phyloP scores from a whole-genome alignment of 208 protist species.

The Acanthamoeba royreba region DNA sequence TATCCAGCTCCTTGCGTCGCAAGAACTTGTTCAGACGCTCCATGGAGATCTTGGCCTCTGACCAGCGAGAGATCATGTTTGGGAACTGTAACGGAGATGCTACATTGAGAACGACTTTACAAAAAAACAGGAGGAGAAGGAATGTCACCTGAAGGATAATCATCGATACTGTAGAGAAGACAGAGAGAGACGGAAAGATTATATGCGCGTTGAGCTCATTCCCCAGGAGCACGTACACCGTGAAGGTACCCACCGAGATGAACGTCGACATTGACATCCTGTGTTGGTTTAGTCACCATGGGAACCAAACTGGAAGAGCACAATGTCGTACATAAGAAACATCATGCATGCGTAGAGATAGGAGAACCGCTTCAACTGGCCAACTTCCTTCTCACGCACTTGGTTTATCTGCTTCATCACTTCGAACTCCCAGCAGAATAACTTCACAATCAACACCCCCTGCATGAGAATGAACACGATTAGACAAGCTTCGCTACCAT shows the following conservation, averaged over 20 bases:
- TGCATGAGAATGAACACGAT: neutral
- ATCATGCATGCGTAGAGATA: neutral
- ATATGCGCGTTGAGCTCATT: neutral
- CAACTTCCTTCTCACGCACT: neutral
- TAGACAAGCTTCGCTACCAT: neutral
- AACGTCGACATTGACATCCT: neutral
- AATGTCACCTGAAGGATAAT: neutral
- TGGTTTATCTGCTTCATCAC: neutral
- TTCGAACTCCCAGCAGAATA: too few species aligned
- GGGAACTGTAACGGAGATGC: slow-evolving; percentile 52
- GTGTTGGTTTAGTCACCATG: neutral
- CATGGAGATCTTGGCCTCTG: slow-evolving; percentile 56
- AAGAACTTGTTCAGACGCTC: slow-evolving; percentile 59
- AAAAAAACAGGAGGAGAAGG: neutral
- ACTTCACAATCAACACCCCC: neutral
- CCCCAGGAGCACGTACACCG: neutral
- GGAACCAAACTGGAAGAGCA: too few species aligned
- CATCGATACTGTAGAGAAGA: neutral
- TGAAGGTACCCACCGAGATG: neutral
- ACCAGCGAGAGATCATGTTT: slow-evolving; percentile 33
- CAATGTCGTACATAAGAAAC: neutral
- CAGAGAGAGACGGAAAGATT: neutral
- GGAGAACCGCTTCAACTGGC: neutral
- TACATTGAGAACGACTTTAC: too few species aligned
- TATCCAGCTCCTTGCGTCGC: neutral